phyloP scores from a whole-genome alignment of 1,139 yeast species.

The Saccharomyces hybrid region DNA sequence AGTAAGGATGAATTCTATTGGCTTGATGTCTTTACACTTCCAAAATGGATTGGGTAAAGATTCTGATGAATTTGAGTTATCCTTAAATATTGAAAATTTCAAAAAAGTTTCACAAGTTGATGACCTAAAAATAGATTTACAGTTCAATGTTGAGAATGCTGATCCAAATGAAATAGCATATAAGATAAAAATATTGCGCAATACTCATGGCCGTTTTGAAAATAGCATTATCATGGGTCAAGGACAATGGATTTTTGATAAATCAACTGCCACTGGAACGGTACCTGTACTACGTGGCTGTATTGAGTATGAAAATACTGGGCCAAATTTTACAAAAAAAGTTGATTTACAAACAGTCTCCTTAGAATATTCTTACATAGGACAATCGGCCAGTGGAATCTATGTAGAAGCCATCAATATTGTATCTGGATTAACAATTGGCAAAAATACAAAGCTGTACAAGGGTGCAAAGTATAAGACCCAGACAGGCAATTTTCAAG shows the following conservation, averaged over 20 bases:
- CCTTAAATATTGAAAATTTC: slow-evolving; percentile 46
- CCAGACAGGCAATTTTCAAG: slow-evolving; percentile 50
- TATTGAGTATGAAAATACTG: slow-evolving; percentile 23
- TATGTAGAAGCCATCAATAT: not conserved
- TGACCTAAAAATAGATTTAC: slow-evolving; percentile 45
- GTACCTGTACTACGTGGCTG: slow-evolving; percentile 63
- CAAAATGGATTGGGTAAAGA: slow-evolving; percentile 53
- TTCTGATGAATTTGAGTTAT: slow-evolving; percentile 70
- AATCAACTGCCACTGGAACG: slow-evolving; percentile 54
- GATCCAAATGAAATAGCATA: slow-evolving; percentile 11
- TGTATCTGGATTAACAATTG: slow-evolving; percentile 33
- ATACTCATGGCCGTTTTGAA: slow-evolving; percentile 33
- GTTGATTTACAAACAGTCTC: not conserved
- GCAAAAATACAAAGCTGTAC: slow-evolving; percentile 57
- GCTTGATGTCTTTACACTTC: slow-evolving; percentile 54
- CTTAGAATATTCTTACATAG: not conserved
- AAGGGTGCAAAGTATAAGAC: slow-evolving; percentile 86
- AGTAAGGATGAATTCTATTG: slow-evolving; percentile 34
- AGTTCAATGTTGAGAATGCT: slow-evolving; percentile 28
- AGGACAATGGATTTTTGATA: slow-evolving; percentile 70
- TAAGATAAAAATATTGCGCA: slow-evolving; percentile 22
- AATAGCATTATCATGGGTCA: slow-evolving; percentile 39
- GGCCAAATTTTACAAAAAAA: not conserved
- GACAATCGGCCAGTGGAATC: not conserved
- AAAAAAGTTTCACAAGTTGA: slow-evolving; percentile 52